Percentiles rank a stretch among this genome's conserved stretches.
phyloP scores from a whole-genome alignment of 2,329 filamentous ascomycete species.

The Rutstroemia sydowiana region DNA sequence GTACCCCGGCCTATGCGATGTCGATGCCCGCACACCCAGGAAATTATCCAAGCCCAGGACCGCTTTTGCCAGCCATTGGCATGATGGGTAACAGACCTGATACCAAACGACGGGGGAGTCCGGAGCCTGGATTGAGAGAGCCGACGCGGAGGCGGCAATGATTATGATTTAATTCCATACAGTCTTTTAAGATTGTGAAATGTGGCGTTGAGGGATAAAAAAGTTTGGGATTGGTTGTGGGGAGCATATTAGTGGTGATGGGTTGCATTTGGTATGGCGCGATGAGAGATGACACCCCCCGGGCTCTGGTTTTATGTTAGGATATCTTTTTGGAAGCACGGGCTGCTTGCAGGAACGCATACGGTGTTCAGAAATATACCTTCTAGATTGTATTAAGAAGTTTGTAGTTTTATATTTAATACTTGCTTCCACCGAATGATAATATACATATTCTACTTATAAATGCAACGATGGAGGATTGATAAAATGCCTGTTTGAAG shows the following conservation, averaged over 20 bases:
- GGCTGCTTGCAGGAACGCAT: constrained; percentile 10
- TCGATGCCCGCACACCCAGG: constrained; percentile 19
- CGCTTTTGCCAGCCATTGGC: constrained; percentile 30
- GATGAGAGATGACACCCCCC: not conserved
- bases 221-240: not conserved
- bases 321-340: constrained; percentile 13
- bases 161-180: not conserved
- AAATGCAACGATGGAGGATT: no score
- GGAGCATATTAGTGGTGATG: constrained; percentile 3
- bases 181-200: not conserved
- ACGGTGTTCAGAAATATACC: constrained; percentile 13
- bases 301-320: not conserved
- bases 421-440: not conserved
- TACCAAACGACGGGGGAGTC: constrained; percentile 47
- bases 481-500: no score
- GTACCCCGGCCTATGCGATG: constrained; percentile 46
- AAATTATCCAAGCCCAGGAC: constrained; percentile 35
- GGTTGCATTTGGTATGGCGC: constrained; percentile 9
- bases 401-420: constrained; percentile 3
- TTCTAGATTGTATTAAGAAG: constrained; percentile 23
- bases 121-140: constrained; percentile 39
- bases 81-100: constrained; percentile 25
- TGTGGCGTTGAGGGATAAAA: not conserved
- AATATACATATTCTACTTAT: not conserved
- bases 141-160: constrained; percentile 38